Conservation (phyloP, 192 early-diverging fungal species). For the Backusella liffmaniae region DNA sequence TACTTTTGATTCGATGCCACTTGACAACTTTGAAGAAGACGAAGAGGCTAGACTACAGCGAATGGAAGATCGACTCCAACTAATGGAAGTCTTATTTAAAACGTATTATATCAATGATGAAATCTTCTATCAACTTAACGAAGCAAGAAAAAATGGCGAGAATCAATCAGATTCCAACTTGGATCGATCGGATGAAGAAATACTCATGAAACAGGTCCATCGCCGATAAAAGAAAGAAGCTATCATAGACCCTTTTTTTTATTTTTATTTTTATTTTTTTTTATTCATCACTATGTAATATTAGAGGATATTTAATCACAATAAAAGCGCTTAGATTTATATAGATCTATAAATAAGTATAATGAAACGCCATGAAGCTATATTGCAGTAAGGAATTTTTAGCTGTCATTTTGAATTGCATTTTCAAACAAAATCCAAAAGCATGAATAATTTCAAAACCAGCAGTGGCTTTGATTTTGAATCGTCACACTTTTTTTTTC, state of each 20-base stretch:
- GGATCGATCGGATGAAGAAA: neutral
- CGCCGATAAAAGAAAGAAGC: neutral
- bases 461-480: slow-evolving; percentile 4
- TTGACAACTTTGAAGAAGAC: neutral
- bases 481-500: slow-evolving; percentile 7
- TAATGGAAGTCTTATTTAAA: slow-evolving; percentile 11
- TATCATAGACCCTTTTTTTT: neutral
- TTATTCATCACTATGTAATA: too few species aligned
- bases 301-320: too few species aligned
- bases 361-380: too few species aligned
- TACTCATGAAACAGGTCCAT: neutral
- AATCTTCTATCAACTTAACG: neutral
- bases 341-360: too few species aligned
- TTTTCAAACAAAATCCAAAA: neutral
- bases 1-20: neutral
- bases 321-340: too few species aligned
- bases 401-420: too few species aligned
- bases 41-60: neutral
- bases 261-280: too few species aligned
- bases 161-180: neutral
- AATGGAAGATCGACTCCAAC: slow-evolving; percentile 13
- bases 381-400: too few species aligned
- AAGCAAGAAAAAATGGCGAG: neutral
- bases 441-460: neutral
- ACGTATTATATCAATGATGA: slow-evolving; percentile 16